These are phyloP conservation scores for Kwoniella newhampshirensis DNA, from an alignment of 768 basidiomycete genomes.

Conservation along the genomic window DNA sequence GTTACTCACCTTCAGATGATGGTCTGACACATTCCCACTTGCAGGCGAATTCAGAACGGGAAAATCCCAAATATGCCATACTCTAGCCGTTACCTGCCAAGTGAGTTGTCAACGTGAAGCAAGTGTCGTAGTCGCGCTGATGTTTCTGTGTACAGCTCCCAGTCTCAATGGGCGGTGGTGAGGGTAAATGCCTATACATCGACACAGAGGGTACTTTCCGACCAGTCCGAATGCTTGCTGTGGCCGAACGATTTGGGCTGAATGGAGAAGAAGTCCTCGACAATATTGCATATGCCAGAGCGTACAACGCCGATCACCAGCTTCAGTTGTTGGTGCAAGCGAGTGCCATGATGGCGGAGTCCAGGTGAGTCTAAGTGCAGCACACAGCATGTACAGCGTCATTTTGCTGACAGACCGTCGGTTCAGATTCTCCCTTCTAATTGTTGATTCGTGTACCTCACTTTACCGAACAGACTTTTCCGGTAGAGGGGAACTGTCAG, in stretches of 20 bases:
- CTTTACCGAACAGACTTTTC: constrained; percentile 94
- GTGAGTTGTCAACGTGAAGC: too few species aligned
- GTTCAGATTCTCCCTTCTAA: constrained; percentile 89
- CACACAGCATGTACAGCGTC: too few species aligned
- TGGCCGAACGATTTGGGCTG: constrained; percentile 93
- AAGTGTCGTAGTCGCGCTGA: too few species aligned
- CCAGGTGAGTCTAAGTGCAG: constrained; percentile 75
- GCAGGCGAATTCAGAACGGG: constrained; percentile 90
- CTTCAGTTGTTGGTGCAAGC: constrained; percentile 82
- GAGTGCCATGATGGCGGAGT: constrained; percentile 98
- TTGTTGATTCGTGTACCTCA: constrained; percentile 95
- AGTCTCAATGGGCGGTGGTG: constrained; percentile 95
- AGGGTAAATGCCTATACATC: constrained; percentile 98
- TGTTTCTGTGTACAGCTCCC: constrained; percentile 65
- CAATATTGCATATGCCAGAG: constrained; percentile 96
- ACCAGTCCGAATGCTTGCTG: constrained; percentile 87
- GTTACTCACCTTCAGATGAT: neutral
- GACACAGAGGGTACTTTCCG: constrained; percentile 99
- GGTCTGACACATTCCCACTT: neutral
- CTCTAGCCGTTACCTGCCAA: constrained; percentile 95
- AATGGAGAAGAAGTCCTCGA: constrained; percentile 97
- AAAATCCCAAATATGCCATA: constrained; percentile 97
- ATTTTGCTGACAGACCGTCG: constrained; percentile 3
- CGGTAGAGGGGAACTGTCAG: constrained; percentile 91
- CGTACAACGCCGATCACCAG: constrained; percentile 98